Evolutionary conservation across 2,329 filamentous ascomycete species (phyloP), one percentile per base, ranked within the genome.

Genomic region (Microsporum audouinii): DNA sequence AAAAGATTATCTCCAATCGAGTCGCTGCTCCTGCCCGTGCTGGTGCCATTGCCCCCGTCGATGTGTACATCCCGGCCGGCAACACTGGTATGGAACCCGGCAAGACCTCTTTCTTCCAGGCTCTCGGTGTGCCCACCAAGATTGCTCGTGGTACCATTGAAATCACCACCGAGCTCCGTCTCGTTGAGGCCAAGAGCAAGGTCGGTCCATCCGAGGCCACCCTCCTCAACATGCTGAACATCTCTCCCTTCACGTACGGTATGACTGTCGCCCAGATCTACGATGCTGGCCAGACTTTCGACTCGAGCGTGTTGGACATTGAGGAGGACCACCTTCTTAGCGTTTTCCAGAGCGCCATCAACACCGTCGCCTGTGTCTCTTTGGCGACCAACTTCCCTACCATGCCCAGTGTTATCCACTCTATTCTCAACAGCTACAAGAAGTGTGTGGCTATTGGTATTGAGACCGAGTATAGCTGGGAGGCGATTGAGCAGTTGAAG

Each of bases 21-120:
- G 91, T 99, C 76, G 92, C 92, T 70, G 94, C 94, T 68, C 94
- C 94, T 68, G 94, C 94, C 71, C 91, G 94, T 89, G 92, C 94
- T 73, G 95, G 95, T 87, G 94, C 95, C 74, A 74, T 99, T 71
- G 95, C 94, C 70, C 94, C 95, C 69, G 80, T 76, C 74, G 95
- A 99, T 79, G 94, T 99, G 77, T 99, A 81, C 83, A 78, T 99
- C 70, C 94, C 94, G 69, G 94, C 91, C 71, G 94, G 94, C 80
- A 99, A 99, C 88, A 99, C 94, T 74, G 94, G 94, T 82, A 99
- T 99, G 94, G 94, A 99, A 81, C 95, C 94, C 77, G 95, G 95
- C 80, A 99, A 99, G 89, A 99, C 94, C 75, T 97, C 94, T 77
- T 99, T 99, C 91, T 99, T 99, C 91, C 94, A 99, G 88, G 94